Evolutionary conservation across 1,139 yeast genomes (phyloP).

Genomic region (Suhomyces bokatorum): DNA sequence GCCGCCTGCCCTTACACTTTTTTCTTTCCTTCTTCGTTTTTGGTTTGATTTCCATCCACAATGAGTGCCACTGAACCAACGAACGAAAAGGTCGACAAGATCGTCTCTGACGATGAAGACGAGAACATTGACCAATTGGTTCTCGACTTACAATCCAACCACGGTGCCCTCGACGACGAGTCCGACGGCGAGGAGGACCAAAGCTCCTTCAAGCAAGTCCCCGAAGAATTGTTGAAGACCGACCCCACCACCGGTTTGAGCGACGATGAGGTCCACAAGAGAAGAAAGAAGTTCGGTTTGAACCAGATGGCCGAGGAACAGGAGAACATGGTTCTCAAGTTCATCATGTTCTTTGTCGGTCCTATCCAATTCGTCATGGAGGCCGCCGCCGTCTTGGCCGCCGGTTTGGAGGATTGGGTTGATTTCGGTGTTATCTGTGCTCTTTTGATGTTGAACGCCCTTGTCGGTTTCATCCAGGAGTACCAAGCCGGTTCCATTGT

Average conservation of each 20-base stretch:
- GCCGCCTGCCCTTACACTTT: conserved; percentile 6
- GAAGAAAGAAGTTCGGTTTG: conserved; percentile 92
- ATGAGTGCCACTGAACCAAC: conserved; percentile 56
- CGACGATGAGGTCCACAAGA: conserved; percentile 75
- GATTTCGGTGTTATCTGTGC: conserved; percentile 98
- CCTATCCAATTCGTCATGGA: conserved; percentile 99
- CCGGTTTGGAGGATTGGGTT: conserved; percentile 98
- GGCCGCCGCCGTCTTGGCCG: conserved; percentile 96
- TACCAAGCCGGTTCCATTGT: conserved; percentile 97
- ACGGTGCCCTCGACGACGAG: conserved; percentile 43
- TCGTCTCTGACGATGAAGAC: conserved; percentile 65
- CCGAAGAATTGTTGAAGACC: conserved; percentile 87
- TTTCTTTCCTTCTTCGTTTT: conserved; percentile 14
- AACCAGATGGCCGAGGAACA: conserved; percentile 95
- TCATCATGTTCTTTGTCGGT: conserved; percentile 92
- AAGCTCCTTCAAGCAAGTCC: conserved; percentile 64
- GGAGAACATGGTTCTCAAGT: conserved; percentile 81
- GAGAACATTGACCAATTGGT: conserved; percentile 90
- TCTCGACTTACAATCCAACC: conserved; percentile 84
- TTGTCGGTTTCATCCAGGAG: conserved; percentile 96
- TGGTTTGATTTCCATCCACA: conserved; percentile 13
- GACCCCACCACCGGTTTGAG: conserved; percentile 81
- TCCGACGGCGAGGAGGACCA: conserved; percentile 54
- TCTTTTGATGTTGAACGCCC: conserved; percentile 82
- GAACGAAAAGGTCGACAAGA: conserved; percentile 47